A percentile compares a stretch with the other conserved stretches of the same genome.
phyloP scores from a whole-genome alignment of 257 asterid genomes.

The Solanum pinnatisectum region DNA sequence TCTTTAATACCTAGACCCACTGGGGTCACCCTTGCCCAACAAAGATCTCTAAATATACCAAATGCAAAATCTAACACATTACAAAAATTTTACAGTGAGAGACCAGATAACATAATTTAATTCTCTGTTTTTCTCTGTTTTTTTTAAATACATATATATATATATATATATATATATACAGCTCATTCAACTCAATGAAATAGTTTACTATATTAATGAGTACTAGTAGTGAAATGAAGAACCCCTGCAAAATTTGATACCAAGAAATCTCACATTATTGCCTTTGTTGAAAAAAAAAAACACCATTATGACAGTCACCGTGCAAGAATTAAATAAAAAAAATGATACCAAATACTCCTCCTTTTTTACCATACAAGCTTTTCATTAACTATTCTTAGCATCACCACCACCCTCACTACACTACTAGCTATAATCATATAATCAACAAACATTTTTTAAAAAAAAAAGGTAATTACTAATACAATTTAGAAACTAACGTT shows the following conservation, averaged over 20 bases:
- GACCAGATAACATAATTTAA: background rate
- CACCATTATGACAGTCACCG: conserved; percentile 2
- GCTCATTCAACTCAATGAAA: background rate
- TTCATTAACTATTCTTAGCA: background rate
- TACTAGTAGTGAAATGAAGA: background rate
- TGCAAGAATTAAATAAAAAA: background rate
- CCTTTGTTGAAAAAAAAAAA: background rate
- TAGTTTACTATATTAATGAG: background rate
- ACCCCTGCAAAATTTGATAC: background rate
- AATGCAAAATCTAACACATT: conserved; percentile 35
- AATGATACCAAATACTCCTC: background rate
- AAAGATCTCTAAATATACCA: conserved; percentile 66
- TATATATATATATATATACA: background rate
- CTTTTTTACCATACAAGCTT: background rate
- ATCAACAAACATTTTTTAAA: background rate
- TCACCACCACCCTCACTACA: background rate
- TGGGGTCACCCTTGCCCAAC: conserved; percentile 48
- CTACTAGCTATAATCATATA: background rate
- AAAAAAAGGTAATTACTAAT: no score
- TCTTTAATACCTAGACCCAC: conserved; percentile 27
- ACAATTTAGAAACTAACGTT: background rate
- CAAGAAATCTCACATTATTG: background rate
- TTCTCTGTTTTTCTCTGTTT: background rate
- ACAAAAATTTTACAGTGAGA: conserved; percentile 2
- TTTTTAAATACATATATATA: background rate